Base-by-base conservation (phyloP, 352 stramenopile genomes). In the Pelagophyceae sp. region DNA sequence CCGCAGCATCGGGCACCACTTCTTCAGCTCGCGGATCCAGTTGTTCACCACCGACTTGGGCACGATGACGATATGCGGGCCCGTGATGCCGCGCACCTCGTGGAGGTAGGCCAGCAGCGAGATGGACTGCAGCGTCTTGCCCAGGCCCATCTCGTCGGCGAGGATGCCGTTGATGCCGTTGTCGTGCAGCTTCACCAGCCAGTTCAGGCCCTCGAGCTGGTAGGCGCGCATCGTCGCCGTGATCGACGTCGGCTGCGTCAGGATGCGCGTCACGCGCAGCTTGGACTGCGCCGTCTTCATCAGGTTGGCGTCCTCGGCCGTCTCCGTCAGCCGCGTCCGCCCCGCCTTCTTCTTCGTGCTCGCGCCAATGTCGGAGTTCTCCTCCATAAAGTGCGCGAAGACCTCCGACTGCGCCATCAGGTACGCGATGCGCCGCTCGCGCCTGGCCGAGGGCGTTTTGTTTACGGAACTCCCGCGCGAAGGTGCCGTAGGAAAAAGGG, bases 121-220 rank as follows among this genome's bases (percentile, higher is more conserved):
- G 61, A 71, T 38, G 31, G 31, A 37, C 61, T 71, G 61, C 3
- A 71, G 33, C 29, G 61, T 71, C 61, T 71, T 71, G 29, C 61
- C 61, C n/a, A 71, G 29, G 29, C 61, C 61, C 61, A 71, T 71
- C 29, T 37, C 27, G 61, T 71, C 29, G 61, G 61, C 61, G 2
- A 71, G n/a, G n/a, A 71, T 38, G 29, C 61, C 94, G 83, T 98
- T 98, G 78, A 99, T 98, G 61, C 94, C 95, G 76, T 98, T 94
- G 83, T 98, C 94, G 74, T 97, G 93, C 15, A 99, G 87, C 81
- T 97, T 98, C 75, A 98, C 91, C 87, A 99, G 94, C 96, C 96
- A 99, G 84, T 96, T 98, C 37, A 99, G 83, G 38, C 95, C 96
- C 88, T 98, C 95, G 11, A 99, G 83, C 83, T 99, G 96, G 81